phyloP scores from a whole-genome alignment of 208 protist species.

The Trypanosoma cruzi region DNA sequence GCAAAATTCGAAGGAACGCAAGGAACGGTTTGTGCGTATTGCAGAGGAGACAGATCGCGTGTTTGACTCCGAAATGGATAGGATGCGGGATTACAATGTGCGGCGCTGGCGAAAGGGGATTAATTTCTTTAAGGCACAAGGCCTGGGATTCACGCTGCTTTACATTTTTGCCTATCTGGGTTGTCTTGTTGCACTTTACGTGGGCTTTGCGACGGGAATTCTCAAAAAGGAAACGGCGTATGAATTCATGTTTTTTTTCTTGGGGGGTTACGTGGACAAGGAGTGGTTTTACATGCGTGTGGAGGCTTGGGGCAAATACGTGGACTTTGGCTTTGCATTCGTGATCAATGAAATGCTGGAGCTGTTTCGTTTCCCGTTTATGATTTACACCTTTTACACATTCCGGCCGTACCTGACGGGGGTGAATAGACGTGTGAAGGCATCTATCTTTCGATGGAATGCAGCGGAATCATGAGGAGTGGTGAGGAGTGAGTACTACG shows the following conservation, averaged over 20 bases:
- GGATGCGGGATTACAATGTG: constrained; percentile 62
- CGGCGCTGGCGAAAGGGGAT: constrained; percentile 58
- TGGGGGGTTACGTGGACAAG: constrained; percentile 55
- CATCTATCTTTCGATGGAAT: constrained; percentile 69
- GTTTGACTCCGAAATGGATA: constrained; percentile 77
- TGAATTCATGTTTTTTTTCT: constrained; percentile 73
- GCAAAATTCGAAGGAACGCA: constrained; percentile 19
- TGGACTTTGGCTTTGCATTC: constrained; percentile 91
- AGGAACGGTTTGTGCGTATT: constrained; percentile 37
- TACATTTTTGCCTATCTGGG: constrained; percentile 65
- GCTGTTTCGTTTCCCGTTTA: constrained; percentile 72
- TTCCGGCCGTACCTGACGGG: constrained; percentile 58
- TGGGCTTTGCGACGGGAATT: constrained; percentile 63
- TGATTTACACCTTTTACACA: constrained; percentile 78
- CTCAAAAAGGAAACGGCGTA: constrained; percentile 77
- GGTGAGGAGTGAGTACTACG: neutral
- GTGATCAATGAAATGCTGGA: constrained; percentile 87
- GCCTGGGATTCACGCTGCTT: constrained; percentile 63
- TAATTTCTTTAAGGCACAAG: constrained; percentile 85
- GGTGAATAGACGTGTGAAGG: constrained; percentile 54
- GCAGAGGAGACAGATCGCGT: constrained; percentile 50
- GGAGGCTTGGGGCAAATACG: constrained; percentile 82
- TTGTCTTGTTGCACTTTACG: constrained; percentile 61
- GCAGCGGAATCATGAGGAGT: constrained; percentile 54
- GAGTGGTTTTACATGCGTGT: constrained; percentile 78